Conservation (phyloP, 2,329 filamentous ascomycete genomes). For the Tolypocladium tropicale region DNA sequence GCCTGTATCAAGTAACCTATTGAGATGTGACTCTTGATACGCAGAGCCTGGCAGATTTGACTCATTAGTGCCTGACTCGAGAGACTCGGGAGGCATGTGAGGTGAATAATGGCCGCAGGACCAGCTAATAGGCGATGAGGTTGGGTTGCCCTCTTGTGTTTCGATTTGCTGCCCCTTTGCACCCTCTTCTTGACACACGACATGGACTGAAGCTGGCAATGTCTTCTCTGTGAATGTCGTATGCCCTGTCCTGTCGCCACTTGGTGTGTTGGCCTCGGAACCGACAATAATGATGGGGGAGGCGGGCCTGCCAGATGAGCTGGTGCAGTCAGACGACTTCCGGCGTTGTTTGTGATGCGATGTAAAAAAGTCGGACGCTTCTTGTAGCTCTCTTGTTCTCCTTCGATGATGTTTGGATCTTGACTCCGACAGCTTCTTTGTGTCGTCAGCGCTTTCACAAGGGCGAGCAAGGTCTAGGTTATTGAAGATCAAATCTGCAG, state of each 20-base stretch:
- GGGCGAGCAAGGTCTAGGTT: constrained; percentile 33
- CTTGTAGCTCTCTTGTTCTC: constrained; percentile 21
- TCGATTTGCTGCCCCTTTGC: background rate
- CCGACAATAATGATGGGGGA: background rate
- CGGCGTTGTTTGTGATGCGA: background rate
- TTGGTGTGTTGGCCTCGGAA: background rate
- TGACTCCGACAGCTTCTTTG: constrained; percentile 1
- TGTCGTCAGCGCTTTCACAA: background rate
- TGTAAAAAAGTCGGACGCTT: constrained; percentile 25
- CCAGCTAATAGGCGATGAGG: background rate
- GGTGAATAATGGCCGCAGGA: background rate
- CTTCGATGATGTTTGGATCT: constrained; percentile 13
- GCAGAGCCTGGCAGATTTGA: background rate
- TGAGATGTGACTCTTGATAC: background rate
- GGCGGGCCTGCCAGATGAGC: background rate
- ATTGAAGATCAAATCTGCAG: constrained; percentile 42
- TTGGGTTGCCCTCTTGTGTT: background rate
- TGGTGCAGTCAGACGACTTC: background rate
- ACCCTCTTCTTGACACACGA: background rate
- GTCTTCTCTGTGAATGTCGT: background rate
- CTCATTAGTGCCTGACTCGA: background rate
- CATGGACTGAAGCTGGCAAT: background rate
- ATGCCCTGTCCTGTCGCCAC: background rate
- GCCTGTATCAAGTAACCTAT: too few species aligned
- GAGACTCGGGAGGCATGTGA: background rate